phyloP scores from a whole-genome alignment of 2,329 filamentous ascomycete species.

The Fusarium chaquense region DNA sequence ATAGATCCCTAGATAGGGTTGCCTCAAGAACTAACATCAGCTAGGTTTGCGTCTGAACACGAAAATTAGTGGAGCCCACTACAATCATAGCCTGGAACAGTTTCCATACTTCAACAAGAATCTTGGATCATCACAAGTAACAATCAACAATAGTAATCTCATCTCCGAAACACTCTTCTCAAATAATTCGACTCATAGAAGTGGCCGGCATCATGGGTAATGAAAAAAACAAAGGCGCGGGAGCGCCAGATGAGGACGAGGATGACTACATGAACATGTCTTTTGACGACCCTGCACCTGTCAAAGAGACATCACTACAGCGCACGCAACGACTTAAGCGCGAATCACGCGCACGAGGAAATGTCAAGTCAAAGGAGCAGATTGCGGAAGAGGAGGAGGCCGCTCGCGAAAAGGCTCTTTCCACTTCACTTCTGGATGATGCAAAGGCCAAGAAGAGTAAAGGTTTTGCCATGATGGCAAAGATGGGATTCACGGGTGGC shows the following conservation, averaged over 20 bases:
- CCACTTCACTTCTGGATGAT: conserved; percentile 75
- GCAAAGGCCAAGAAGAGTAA: conserved; percentile 75
- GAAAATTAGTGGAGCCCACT: conserved; percentile 27
- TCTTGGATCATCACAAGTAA: conserved; percentile 8
- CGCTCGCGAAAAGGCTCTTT: conserved; percentile 80
- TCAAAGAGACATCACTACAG: conserved; percentile 66
- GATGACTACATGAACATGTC: conserved; percentile 99
- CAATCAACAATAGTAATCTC: neutral
- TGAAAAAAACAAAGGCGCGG: conserved; percentile 24
- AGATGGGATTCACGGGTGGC: conserved; percentile 89
- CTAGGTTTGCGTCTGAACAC: neutral
- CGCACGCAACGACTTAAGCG: conserved; percentile 65
- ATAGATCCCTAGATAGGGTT: neutral
- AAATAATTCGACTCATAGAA: neutral
- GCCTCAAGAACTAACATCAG: neutral
- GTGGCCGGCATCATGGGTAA: conserved; percentile 12
- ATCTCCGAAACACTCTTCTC: neutral
- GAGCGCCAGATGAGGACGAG: conserved; percentile 70
- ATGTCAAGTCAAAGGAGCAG: conserved; percentile 84
- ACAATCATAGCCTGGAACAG: neutral
- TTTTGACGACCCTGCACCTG: conserved; percentile 75
- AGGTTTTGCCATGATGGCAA: conserved; percentile 95
- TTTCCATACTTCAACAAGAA: conserved; percentile 8
- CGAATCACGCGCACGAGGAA: conserved; percentile 75
- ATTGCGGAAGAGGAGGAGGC: conserved; percentile 78